phyloP scores from a whole-genome alignment of 192 early-diverging fungal genomes.

The Endogone sp. region DNA sequence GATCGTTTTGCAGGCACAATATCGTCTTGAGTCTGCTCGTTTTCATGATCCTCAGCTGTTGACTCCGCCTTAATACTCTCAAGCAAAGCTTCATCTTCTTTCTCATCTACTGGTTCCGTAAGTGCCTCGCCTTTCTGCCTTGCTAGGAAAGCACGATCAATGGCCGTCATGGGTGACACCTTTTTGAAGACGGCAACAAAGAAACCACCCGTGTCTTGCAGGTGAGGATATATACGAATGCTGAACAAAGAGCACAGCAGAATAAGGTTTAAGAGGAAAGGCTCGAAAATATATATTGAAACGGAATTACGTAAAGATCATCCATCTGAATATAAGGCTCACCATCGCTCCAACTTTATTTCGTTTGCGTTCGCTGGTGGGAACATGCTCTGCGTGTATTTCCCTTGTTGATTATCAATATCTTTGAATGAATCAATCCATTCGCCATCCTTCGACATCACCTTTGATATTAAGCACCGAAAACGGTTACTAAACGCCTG shows the following conservation, averaged over 20 bases:
- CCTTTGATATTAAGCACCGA: constrained; percentile 16
- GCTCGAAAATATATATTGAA: no score
- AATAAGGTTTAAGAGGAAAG: no score
- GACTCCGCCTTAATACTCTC: constrained; percentile 3
- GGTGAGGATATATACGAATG: constrained; percentile 87
- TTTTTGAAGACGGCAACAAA: constrained; percentile 98
- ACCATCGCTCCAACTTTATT: constrained; percentile 66
- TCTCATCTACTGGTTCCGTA: constrained; percentile 14
- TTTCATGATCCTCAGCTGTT: constrained; percentile 3
- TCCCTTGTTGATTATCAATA: constrained; percentile 35
- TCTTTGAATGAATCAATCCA: constrained; percentile 47
- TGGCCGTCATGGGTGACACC: constrained; percentile 59
- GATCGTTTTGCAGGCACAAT: constrained; percentile 18
- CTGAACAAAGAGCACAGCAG: constrained; percentile 26
- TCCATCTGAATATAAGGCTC: no score
- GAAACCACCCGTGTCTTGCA: constrained; percentile 98
- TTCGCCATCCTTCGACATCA: constrained; percentile 68
- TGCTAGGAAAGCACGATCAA: constrained; percentile 35
- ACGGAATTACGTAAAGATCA: no score
- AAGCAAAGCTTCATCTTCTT: constrained; percentile 11
- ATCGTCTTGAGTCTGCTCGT: constrained; percentile 4
- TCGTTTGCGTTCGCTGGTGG: constrained; percentile 55
- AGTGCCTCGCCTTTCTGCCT: constrained; percentile 28
- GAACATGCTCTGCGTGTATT: constrained; percentile 56
- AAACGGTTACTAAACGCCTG: no score